A percentile compares a stretch with the other conserved stretches of the same genome.
Evolutionary conservation across 495 filamentous ascomycete genomes (phyloP).

Genomic region (Trichoderma reesei): DNA sequence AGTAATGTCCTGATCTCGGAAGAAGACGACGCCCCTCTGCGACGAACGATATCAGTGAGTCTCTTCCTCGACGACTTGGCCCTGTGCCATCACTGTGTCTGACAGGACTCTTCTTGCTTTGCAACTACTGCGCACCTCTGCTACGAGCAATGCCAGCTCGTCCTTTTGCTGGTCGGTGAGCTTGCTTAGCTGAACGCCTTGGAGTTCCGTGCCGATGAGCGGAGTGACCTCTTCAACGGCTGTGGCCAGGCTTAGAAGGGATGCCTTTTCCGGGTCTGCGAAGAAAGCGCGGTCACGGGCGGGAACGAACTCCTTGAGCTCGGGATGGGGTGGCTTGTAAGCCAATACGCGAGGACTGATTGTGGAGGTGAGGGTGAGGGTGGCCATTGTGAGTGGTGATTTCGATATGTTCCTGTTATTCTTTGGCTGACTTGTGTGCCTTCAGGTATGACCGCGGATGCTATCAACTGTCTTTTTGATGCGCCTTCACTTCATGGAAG

Average conservation of each 20-base stretch:
- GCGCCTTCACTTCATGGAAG: too few species aligned
- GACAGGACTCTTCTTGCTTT: background rate
- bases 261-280: conserved; percentile 15
- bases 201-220: conserved; percentile 59
- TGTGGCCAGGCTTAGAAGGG: conserved; percentile 13
- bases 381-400: background rate
- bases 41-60: background rate
- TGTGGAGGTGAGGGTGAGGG: conserved; percentile 4
- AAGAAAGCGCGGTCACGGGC: conserved; percentile 31
- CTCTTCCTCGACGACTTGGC: background rate
- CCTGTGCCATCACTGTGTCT: background rate
- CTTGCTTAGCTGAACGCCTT: conserved; percentile 53
- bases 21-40: conserved; percentile 56
- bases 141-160: conserved; percentile 58
- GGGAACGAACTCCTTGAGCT: conserved; percentile 23
- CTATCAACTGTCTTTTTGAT: too few species aligned
- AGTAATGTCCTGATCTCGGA: conserved; percentile 53
- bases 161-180: conserved; percentile 59
- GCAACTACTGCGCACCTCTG: conserved; percentile 25
- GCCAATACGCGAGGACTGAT: conserved; percentile 21
- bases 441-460: too few species aligned
- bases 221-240: conserved; percentile 51
- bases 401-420: background rate
- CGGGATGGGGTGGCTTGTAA: conserved; percentile 27
- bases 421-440: background rate